Evolutionary conservation across 805 yeast genomes (phyloP), one percentile per base, ranked within the genome.

Genomic region (Blastobotrys chiropterorum): DNA sequence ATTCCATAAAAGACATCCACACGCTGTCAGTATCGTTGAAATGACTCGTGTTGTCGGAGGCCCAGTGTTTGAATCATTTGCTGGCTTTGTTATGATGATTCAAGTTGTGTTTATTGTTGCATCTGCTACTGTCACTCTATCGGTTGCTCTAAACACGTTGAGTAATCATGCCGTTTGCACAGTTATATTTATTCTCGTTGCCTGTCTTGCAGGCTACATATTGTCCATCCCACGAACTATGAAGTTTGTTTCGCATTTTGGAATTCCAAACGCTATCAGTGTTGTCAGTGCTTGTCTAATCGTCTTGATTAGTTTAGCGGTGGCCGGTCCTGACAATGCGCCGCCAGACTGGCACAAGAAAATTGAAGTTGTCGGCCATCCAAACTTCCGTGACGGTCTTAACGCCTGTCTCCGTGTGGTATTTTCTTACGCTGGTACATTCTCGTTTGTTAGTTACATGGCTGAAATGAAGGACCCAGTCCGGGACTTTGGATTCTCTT

Each of bases 361-460:
- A 11, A 5, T 26, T 26, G 34, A 6, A 26, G 34, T 26, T 5
- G 34, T 26, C 34, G 34, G 34, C 11, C 83, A 80, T 0, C 77
- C 83, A n/a, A 70, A 77, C 2, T 80, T 71, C 56, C 83, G 78
- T 3, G 60, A 62, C 19, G 83, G 72, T 1, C 79, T 80, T 83
- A 63, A 72, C 41, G 85, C 85, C 0, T 70, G 75, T 54, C 69
- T 80, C 59, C 80, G 80, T 65, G 80, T 80, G 57, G 80, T 79
- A 17, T 80, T 79, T 63, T 79, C 84, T 0, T 80, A 80, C 66
- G 84, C 79, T 17, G 85, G 85, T 2, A 85, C 80, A 63, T 77
- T 80, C 62, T 77, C 81, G 3, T 80, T 79, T 55, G 85, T 84
- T 1, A 78, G 83, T 17, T 80, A 80, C 63, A 80, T 80, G 52